A percentile compares a stretch with the other conserved stretches of the same genome.
These are phyloP conservation scores for Suhomyces tanzawaensis DNA, from an alignment of 805 yeast species.

Conservation along the genomic window DNA sequence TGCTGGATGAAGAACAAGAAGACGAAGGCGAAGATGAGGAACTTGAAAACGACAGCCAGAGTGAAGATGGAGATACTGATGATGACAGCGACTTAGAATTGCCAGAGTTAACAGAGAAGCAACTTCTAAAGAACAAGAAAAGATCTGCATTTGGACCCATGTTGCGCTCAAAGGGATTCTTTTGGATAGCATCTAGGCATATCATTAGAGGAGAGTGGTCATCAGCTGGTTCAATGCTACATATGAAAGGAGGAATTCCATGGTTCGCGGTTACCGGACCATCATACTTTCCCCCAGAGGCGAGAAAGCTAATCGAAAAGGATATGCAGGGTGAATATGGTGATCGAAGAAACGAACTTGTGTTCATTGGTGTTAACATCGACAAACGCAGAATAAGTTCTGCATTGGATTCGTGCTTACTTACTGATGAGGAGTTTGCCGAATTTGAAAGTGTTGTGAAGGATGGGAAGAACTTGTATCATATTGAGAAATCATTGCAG, in stretches of 20 bases:
- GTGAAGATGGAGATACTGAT: constrained; percentile 13
- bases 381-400: constrained; percentile 25
- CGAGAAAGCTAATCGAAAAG: constrained; percentile 26
- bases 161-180: constrained; percentile 43
- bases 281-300: constrained; percentile 31
- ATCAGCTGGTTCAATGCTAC: constrained; percentile 43
- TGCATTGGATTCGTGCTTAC: constrained; percentile 36
- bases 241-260: constrained; percentile 41
- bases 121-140: constrained; percentile 31
- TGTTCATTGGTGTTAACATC: constrained; percentile 41
- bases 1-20: constrained; percentile 12
- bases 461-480: constrained; percentile 24
- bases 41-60: constrained; percentile 10
- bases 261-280: constrained; percentile 39
- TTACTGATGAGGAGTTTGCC: constrained; percentile 37
- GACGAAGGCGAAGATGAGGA: constrained; percentile 12
- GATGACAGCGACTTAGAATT: constrained; percentile 10
- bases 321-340: constrained; percentile 42
- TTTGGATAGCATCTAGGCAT: constrained; percentile 44
- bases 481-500: constrained; percentile 28
- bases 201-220: constrained; percentile 46
- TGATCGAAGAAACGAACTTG: constrained; percentile 46
- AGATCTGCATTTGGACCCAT: constrained; percentile 36
- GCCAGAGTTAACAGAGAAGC: constrained; percentile 19
- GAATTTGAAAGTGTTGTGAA: constrained; percentile 25